Base-by-base conservation (phyloP, 75 land plant species). In the Selaginella tamariscina region DNA sequence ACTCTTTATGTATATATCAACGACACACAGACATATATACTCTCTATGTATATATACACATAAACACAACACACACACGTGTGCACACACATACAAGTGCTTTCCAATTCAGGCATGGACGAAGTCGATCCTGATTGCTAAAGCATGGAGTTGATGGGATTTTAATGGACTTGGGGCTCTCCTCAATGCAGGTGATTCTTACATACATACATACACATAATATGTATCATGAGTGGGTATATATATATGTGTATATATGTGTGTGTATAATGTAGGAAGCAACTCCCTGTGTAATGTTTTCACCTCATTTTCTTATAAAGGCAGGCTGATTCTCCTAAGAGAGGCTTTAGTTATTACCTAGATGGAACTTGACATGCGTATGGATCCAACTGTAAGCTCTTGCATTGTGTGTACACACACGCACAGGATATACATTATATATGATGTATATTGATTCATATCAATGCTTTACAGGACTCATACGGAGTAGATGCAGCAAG, bases 301-400 rank as follows among this genome's bases (percentile, higher is more conserved):
- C 49, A 39, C 49, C 15, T 39, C 49, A 5, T 39, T 39, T 39
- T 39, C 49, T n/a, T n/a, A n/a, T n/a, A 65, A 23, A 21, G 31
- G 30, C 87, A 95, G 99, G 82, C 91, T 44, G 73, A 95, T 68
- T 68, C 78, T 75, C 77, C 87, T 32, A 71, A 77, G 68, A 78
- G 99, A 79, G 99, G 99, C 32, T 95, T 95, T 65, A 91, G 97
- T 65, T 75, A 87, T 49, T 76, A 85, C 29, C 66, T 55, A 27
- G 77, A 88, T 70, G 99, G 93, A 15, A 97, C 99, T 30, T 23
- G 99, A 95, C 68, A 95, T 95, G 99, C 87, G 99, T 5, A 91
- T 95, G 99, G 75, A 85, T 74, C 92, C 99, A 54, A 70, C 81
- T 76, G 97, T 91, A 66, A 29, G 78, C 21, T 29, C n/a, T 22